Evolutionary conservation across 2,329 filamentous ascomycete species (phyloP).

Genomic region (Tympanopsis confertula): DNA sequence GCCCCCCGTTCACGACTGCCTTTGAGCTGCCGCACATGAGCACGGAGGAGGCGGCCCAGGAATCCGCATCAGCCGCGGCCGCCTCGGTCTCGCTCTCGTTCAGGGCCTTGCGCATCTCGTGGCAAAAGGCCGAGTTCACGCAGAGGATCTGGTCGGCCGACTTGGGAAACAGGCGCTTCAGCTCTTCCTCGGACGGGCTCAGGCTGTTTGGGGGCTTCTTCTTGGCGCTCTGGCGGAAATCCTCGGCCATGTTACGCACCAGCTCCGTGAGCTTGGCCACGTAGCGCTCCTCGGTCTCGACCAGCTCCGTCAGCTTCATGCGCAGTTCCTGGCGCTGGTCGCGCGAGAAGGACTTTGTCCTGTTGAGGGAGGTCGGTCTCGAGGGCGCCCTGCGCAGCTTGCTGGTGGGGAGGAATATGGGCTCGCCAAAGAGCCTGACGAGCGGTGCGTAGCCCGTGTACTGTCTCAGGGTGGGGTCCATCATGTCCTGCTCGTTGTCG

Average conservation of each 20-base stretch:
- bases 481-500: slow-evolving; percentile 53
- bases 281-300: slow-evolving; percentile 90
- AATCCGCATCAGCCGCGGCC: slow-evolving; percentile 65
- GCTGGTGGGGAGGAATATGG: slow-evolving; percentile 77
- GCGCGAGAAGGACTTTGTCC: slow-evolving; percentile 65
- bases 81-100: slow-evolving; percentile 71
- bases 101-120: slow-evolving; percentile 63
- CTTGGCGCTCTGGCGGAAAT: slow-evolving; percentile 63
- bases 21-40: slow-evolving; percentile 31
- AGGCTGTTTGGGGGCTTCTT: slow-evolving; percentile 45
- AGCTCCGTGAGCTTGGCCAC: slow-evolving; percentile 78
- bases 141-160: slow-evolving; percentile 72
- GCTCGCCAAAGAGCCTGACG: slow-evolving; percentile 69
- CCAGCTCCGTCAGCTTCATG: slow-evolving; percentile 78
- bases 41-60: slow-evolving; percentile 33
- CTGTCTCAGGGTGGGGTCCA: slow-evolving; percentile 52
- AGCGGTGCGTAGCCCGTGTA: slow-evolving; percentile 71
- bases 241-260: slow-evolving; percentile 67
- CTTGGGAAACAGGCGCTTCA: slow-evolving; percentile 69
- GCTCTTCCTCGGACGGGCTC: slow-evolving; percentile 60
- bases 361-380: slow-evolving; percentile 68
- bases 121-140: slow-evolving; percentile 70
- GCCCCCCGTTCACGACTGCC: slow-evolving; percentile 33
- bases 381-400: slow-evolving; percentile 77
- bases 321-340: slow-evolving; percentile 76